phyloP scores from a whole-genome alignment of 225 moss, liverwort and hornwort species.

The Sphagnum contortum region DNA sequence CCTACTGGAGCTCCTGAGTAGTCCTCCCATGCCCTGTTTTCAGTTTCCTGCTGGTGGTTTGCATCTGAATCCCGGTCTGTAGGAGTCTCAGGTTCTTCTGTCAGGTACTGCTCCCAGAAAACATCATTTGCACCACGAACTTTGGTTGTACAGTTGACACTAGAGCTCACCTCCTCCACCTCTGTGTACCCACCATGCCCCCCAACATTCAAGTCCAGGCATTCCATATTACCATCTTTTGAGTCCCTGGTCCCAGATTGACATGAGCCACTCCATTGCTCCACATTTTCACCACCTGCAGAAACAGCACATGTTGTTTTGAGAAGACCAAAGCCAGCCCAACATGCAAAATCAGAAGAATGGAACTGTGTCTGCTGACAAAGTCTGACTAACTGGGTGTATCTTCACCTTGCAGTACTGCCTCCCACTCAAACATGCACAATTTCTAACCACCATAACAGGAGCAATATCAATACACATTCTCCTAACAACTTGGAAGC shows the following conservation, averaged over 20 bases:
- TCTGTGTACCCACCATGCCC: constrained; percentile 22
- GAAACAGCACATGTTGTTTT: no score
- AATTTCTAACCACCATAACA: no score
- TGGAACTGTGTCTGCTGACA: no score
- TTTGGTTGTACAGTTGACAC: constrained; percentile 25
- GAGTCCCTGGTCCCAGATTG: constrained; percentile 15
- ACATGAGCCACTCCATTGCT: constrained; percentile 21
- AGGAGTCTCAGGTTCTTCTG: constrained; percentile 21
- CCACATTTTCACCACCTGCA: constrained; percentile 25
- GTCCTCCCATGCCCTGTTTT: constrained; percentile 3
- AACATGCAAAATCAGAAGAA: no score
- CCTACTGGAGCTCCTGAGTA: no score
- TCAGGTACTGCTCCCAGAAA: constrained; percentile 93
- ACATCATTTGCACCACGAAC: constrained; percentile 56
- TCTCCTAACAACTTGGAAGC: no score
- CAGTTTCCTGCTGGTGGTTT: no score
- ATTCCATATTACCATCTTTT: constrained; percentile 31
- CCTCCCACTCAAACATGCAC: no score
- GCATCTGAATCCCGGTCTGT: constrained; percentile 35
- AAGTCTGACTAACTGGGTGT: no score
- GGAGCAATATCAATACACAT: no score
- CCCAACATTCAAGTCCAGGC: constrained; percentile 30
- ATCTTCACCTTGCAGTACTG: no score
- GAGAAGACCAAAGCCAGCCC: no score
- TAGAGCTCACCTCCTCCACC: constrained; percentile 44